Percentiles rank a stretch among this genome's conserved stretches.
These are phyloP conservation scores for Lodderomyces pseudojiufengensis DNA, from an alignment of 1,139 yeast genomes.

Conservation along the genomic window DNA sequence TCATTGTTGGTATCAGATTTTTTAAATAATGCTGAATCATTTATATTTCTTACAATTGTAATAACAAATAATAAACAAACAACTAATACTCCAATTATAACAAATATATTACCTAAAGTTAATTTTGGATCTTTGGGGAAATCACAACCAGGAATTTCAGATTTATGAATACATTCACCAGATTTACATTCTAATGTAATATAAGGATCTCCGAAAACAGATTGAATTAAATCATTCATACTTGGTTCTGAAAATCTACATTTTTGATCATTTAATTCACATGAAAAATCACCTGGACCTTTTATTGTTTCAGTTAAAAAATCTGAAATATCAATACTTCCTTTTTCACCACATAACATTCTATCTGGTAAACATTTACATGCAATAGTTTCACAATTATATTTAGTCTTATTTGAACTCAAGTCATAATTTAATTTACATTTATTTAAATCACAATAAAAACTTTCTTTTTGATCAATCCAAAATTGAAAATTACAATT, in stretches of 20 bases:
- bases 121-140: slow-evolving; percentile 57
- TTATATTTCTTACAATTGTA: slow-evolving; percentile 49
- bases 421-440: slow-evolving; percentile 71
- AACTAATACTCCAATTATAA: slow-evolving; percentile 49
- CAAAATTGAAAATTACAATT: slow-evolving; percentile 90
- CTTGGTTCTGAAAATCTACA: slow-evolving; percentile 92
- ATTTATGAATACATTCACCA: slow-evolving; percentile 88
- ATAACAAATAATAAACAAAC: slow-evolving; percentile 36
- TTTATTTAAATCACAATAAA: slow-evolving; percentile 74
- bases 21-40: slow-evolving; percentile 62
- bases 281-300: slow-evolving; percentile 91
- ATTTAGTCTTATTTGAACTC: slow-evolving; percentile 64
- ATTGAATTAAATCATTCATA: slow-evolving; percentile 85
- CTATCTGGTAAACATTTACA: slow-evolving; percentile 90
- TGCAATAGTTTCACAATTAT: slow-evolving; percentile 68
- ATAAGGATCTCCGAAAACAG: slow-evolving; percentile 89
- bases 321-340: slow-evolving; percentile 92
- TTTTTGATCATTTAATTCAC: slow-evolving; percentile 56
- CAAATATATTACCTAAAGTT: slow-evolving; percentile 46
- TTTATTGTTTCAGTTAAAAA: slow-evolving; percentile 82
- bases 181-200: slow-evolving; percentile 77
- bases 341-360: slow-evolving; percentile 91
- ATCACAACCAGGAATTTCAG: slow-evolving; percentile 88
- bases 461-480: slow-evolving; percentile 87
- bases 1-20: slow-evolving; percentile 18